These are phyloP conservation scores for Trichoderma koningiopsis DNA, from an alignment of 2,329 filamentous ascomycete species.

Conservation along the genomic window DNA sequence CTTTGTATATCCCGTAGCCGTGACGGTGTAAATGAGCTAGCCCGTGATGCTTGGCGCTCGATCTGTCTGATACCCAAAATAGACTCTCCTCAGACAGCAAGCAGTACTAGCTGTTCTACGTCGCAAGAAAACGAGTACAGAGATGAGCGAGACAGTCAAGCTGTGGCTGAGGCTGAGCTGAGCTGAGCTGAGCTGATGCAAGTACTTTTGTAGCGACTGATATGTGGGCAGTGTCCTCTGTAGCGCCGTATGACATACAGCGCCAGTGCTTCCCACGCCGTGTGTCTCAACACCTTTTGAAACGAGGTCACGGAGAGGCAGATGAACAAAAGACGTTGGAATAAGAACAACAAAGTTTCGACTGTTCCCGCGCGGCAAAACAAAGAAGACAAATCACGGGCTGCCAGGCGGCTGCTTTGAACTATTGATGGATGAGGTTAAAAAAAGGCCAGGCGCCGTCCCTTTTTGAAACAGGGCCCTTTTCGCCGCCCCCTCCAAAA, in stretches of 20 bases:
- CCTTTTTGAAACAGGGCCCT: constrained; percentile 12
- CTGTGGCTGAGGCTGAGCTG: constrained; percentile 14
- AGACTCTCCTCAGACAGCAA: neutral
- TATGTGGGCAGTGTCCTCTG: neutral
- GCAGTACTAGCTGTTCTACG: constrained; percentile 2
- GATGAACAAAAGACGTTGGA: neutral
- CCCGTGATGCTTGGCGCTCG: neutral
- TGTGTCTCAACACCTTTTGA: neutral
- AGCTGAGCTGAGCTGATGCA: neutral
- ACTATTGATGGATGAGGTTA: neutral
- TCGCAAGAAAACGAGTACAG: neutral
- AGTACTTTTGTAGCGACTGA: neutral
- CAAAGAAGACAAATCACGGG: neutral
- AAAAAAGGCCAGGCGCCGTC: constrained; percentile 9
- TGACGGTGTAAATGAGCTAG: neutral
- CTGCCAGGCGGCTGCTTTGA: neutral
- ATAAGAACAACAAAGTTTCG: neutral
- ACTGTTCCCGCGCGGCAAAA: constrained; percentile 1
- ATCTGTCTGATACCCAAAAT: neutral
- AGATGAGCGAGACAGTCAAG: neutral
- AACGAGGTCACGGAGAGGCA: neutral
- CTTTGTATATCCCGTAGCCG: constrained; percentile 1
- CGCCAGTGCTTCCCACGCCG: neutral
- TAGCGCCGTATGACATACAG: neutral
- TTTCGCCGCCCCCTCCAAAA: neutral